Evolutionary conservation across 2,329 filamentous ascomycete species (phyloP), one percentile per base, ranked within the genome.

Genomic region (Cordyceps pruinosa): DNA sequence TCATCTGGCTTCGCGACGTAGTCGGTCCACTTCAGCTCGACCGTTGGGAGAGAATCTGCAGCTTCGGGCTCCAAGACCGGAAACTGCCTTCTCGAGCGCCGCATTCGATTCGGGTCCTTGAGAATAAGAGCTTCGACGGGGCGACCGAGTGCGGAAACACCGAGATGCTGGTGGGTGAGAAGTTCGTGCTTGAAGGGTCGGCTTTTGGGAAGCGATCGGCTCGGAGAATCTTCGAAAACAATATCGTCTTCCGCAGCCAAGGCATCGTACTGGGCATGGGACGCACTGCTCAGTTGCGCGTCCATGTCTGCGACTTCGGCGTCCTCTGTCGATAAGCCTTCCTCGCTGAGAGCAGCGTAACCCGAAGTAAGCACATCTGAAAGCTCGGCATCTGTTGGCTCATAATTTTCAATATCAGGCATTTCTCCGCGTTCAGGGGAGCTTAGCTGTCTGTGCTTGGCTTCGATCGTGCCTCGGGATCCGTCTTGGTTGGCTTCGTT

Each of bases 61-160:
- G 57, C 44, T 19, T 66, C 58, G 12, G 63, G 60, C 8, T 67
- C 59, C 10, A 68, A 28, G 19, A 61, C 60, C 1, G 60, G 59
- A 0, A 60, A 28, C 0, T 59, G 3, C 50, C 57, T 66, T 37
- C 55, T 64, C 9, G 61, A 21, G 6, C 37, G 59, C 42, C 57
- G 64, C 58, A 70, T 61, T 45, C 62, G 64, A 23, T 73, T 69
- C 8, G 72, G 70, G 44, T 73, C 72, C 25, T 70, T 69, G 51
- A 83, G 69, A 35, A 83, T 69, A 46, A 83, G 75, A 25, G 77
- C 76, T 17, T 75, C 69, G 13, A 74, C 73, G 2, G 66, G 67
- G 32, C 65, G 57, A 21, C 73, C 73, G 4, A 75, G 68, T 1
- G 72, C 69, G 4, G 64, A 61, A 17, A 71, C 63, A 1, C 66